Evolutionary conservation across 169 alveolate genomes (phyloP).

Genomic region (Plasmodium gallinaceum): DNA sequence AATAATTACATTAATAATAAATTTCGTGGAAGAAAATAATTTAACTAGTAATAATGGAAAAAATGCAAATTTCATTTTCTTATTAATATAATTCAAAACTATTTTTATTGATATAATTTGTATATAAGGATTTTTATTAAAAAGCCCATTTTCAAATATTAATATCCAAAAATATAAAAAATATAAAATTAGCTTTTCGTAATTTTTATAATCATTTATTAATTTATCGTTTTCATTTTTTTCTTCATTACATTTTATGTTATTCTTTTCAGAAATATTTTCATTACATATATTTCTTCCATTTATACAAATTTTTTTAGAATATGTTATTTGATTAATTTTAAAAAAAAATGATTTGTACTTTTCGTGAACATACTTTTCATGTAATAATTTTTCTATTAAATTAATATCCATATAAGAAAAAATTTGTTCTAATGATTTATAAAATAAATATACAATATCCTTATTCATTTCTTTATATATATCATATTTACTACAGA

Average conservation of each 20-base stretch:
- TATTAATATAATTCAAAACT: conserved; percentile 43
- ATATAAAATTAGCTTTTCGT: conserved; percentile 46
- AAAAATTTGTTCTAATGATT: conserved; percentile 52
- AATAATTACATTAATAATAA: conserved; percentile 65
- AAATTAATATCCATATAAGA: conserved; percentile 30
- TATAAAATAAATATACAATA: conserved; percentile 56
- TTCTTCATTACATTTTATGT: not conserved
- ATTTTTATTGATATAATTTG: conserved; percentile 70
- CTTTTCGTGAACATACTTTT: conserved; percentile 16
- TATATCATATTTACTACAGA: conserved; percentile 30
- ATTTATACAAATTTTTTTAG: not conserved
- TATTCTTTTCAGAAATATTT: not conserved
- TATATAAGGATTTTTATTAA: conserved; percentile 62
- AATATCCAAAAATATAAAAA: conserved; percentile 72
- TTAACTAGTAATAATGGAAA: conserved; percentile 63
- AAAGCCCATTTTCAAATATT: conserved; percentile 41
- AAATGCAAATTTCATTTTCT: conserved; percentile 35
- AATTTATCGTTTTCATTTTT: not conserved
- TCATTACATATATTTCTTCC: not conserved
- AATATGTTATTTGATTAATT: not conserved
- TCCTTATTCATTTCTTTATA: conserved; percentile 28
- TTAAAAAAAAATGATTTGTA: conserved; percentile 25
- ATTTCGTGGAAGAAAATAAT: conserved; percentile 34
- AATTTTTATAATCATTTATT: not conserved
- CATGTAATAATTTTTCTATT: conserved; percentile 30